A percentile compares a stretch with the other conserved stretches of the same genome.
Evolutionary conservation across 768 basidiomycete species (phyloP).

Genomic region (Serendipita sp.): DNA sequence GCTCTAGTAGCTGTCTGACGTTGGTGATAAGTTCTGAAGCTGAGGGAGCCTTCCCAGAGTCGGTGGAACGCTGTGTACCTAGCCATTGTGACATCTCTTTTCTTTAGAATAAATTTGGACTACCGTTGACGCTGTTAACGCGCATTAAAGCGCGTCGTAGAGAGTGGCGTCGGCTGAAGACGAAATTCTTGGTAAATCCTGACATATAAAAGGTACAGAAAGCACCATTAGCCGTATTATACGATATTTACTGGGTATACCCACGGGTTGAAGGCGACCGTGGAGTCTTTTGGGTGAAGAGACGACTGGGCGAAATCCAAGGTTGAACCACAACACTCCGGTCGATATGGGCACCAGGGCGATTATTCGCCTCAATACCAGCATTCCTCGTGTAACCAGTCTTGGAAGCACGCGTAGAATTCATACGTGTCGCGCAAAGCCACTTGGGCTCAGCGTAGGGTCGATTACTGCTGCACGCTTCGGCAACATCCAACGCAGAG

Average conservation of each 20-base stretch:
- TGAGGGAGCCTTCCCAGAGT: not conserved
- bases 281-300: too few relatives aligned
- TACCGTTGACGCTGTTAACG: too few relatives aligned
- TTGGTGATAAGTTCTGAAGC: not conserved
- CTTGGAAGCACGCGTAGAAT: too few relatives aligned
- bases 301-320: not conserved
- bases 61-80: not conserved
- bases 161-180: too few relatives aligned
- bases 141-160: too few relatives aligned
- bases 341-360: not conserved
- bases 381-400: not conserved
- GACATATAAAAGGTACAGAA: too few relatives aligned
- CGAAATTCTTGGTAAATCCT: too few relatives aligned
- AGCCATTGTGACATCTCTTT: slow-evolving; percentile 2
- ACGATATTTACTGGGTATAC: too few relatives aligned
- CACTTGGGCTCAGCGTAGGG: not conserved
- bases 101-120: too few relatives aligned
- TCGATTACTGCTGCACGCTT: not conserved
- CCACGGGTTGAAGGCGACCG: too few relatives aligned
- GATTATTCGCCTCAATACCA: not conserved
- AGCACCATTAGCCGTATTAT: too few relatives aligned
- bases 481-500: not conserved
- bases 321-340: not conserved
- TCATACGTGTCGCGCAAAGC: too few relatives aligned
- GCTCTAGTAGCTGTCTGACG: not conserved